phyloP scores from a whole-genome alignment of 441 rosid genomes.

The Adansonia rubrostipa region DNA sequence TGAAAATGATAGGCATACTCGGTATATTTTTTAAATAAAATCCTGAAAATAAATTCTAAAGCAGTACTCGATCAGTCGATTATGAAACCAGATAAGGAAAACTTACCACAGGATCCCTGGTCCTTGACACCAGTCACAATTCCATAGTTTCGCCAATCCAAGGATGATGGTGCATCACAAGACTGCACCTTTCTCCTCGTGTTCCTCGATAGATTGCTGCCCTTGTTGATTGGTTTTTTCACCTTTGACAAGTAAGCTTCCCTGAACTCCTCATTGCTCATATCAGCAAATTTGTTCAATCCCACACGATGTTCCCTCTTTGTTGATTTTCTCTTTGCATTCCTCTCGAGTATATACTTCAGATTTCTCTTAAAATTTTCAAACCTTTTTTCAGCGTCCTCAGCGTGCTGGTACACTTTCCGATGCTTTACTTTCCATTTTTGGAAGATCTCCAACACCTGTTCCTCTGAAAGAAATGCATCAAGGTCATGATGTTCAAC shows the following conservation, averaged over 20 bases:
- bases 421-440: slow-evolving; percentile 54
- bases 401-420: slow-evolving; percentile 49
- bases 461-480: slow-evolving; percentile 48
- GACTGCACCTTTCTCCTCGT: slow-evolving; percentile 28
- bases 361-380: slow-evolving; percentile 52
- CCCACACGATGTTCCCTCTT: slow-evolving; percentile 47
- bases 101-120: slow-evolving; percentile 65
- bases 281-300: slow-evolving; percentile 68
- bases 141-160: slow-evolving; percentile 74
- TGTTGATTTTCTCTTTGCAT: slow-evolving; percentile 26
- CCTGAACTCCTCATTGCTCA: slow-evolving; percentile 70
- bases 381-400: slow-evolving; percentile 51
- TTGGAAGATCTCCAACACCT: slow-evolving; percentile 49
- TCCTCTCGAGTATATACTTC: slow-evolving; percentile 54
- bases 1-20: background rate
- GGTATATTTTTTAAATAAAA: background rate
- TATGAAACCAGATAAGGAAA: background rate
- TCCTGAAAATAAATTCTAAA: background rate
- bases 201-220: slow-evolving; percentile 20
- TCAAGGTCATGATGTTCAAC: slow-evolving; percentile 34
- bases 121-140: slow-evolving; percentile 60
- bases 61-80: background rate
- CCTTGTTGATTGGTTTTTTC: slow-evolving; percentile 44
- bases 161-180: slow-evolving; percentile 54
- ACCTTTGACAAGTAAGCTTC: slow-evolving; percentile 51